These are phyloP conservation scores for Gelatoporia subvermispora DNA, from an alignment of 768 basidiomycete genomes.

Conservation along the genomic window DNA sequence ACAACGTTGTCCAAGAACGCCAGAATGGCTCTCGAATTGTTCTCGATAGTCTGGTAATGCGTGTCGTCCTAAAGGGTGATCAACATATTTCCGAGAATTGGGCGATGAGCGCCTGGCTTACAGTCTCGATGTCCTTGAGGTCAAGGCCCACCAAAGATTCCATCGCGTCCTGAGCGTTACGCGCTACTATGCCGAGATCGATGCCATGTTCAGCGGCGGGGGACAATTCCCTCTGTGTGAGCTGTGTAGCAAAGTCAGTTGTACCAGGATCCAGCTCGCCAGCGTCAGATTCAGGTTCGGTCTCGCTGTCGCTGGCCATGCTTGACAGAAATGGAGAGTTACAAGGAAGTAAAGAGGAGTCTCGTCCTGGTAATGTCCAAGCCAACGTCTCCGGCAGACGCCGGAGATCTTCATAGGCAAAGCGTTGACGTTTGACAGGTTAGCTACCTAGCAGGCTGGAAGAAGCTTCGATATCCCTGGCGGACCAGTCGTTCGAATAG, in stretches of 20 bases:
- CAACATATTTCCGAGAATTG: background rate
- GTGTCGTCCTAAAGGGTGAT: conserved; percentile 24
- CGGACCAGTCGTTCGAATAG: too few species aligned
- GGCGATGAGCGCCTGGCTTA: background rate
- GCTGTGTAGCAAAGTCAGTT: conserved; percentile 3
- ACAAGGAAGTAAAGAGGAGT: too few species aligned
- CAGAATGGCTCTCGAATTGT: conserved; percentile 29
- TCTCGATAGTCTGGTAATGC: conserved; percentile 30
- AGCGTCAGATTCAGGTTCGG: conserved; percentile 47
- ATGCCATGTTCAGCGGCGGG: too few species aligned
- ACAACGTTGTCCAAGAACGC: conserved; percentile 25
- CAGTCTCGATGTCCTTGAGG: conserved; percentile 10
- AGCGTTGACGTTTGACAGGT: too few species aligned
- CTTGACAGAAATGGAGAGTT: background rate
- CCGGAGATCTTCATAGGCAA: background rate
- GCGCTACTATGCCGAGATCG: too few species aligned
- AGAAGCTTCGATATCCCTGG: too few species aligned
- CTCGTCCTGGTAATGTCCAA: too few species aligned
- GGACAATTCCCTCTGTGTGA: too few species aligned
- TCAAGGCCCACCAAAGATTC: conserved; percentile 5
- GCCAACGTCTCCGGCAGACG: too few species aligned
- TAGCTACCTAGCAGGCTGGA: too few species aligned
- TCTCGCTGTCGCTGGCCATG: conserved; percentile 36
- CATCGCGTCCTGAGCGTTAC: conserved; percentile 1
- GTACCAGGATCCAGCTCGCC: conserved; percentile 5